phyloP scores from a whole-genome alignment of 306 rosid species.

The Pterocarpus santalinus region DNA sequence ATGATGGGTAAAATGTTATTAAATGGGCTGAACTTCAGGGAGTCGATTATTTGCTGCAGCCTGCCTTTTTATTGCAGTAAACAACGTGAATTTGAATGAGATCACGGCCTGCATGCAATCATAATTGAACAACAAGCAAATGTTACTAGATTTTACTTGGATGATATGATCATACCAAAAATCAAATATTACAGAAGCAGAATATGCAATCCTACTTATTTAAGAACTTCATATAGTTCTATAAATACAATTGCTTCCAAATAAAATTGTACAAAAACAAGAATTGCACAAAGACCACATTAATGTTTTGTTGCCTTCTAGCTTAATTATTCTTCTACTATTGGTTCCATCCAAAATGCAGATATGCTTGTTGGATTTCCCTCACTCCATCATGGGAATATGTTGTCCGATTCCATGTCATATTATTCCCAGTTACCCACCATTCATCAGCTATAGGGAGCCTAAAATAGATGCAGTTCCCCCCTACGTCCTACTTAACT shows the following conservation, averaged over 20 bases:
- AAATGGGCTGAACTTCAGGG: too few relatives aligned
- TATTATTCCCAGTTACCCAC: background rate
- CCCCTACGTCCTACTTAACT: slow-evolving; percentile 41
- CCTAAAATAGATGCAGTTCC: slow-evolving; percentile 35
- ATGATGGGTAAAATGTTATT: too few relatives aligned
- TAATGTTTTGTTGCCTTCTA: background rate
- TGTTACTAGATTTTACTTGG: too few relatives aligned
- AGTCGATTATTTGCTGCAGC: too few relatives aligned
- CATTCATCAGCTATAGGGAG: slow-evolving; percentile 26
- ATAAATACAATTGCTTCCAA: too few relatives aligned
- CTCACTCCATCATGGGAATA: background rate
- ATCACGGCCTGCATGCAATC: too few relatives aligned
- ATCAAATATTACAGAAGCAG: background rate
- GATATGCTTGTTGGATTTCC: slow-evolving; percentile 18
- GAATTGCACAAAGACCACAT: background rate
- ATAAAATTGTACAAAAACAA: background rate
- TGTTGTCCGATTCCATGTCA: slow-evolving; percentile 30
- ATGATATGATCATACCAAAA: background rate
- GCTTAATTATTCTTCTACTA: background rate
- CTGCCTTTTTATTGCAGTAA: too few relatives aligned
- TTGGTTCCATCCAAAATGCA: slow-evolving; percentile 13
- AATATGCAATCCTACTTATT: background rate
- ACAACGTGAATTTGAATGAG: too few relatives aligned
- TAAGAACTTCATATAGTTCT: background rate
- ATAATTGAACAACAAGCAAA: too few relatives aligned